Base-by-base conservation (phyloP, 1,284 basidiomycete genomes). In the Xerocomus nothofagi region DNA sequence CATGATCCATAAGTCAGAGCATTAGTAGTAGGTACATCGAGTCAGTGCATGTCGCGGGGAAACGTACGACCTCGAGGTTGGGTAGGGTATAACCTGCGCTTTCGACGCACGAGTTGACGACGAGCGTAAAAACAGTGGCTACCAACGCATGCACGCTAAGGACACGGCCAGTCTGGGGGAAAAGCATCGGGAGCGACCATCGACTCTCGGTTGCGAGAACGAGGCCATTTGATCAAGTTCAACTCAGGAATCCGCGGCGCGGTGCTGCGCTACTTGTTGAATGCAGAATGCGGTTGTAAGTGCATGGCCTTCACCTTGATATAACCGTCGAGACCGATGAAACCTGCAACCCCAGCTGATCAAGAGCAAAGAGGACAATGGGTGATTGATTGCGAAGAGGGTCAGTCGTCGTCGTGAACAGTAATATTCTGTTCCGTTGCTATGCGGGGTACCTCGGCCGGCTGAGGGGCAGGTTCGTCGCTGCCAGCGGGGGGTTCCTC, bases 351-450 rank as follows among this genome's bases (percentile, higher is more conserved):
- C 26, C 20, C 6, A 20, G 24, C 12, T 15, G 20, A 42, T 27
- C 14, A 9, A 24, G 11, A 43, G n/a, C 26, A 38, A 40, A 12
- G 8, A 18, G 39, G 10, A 27, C 24, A 36, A 44, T n/a, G 17
- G 26, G n/a, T n/a, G 6, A 38, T 27, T 27, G 29, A 26, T 27
- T 29, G 23, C 12, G 17, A 27, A 18, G 36, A 43, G 12, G 15
- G 23, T 67, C 48, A 76, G 41, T 77, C 71, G 48, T 82, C 80
- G 54, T 82, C 81, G 47, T 80, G 75, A 48, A 82, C 77, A 3
- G 55, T 71, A 39, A 82, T 76, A 44, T 66, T 72, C 8, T 72
- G 70, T 30, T 68, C 66, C 26, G 73, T 71, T 17, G 68, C 62
- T 47, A 73, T 57, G 8, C 60, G 59, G n/a, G 58, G 57, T 18